phyloP scores from a whole-genome alignment of 1,139 yeast species.

The Petasospora fabianii region DNA sequence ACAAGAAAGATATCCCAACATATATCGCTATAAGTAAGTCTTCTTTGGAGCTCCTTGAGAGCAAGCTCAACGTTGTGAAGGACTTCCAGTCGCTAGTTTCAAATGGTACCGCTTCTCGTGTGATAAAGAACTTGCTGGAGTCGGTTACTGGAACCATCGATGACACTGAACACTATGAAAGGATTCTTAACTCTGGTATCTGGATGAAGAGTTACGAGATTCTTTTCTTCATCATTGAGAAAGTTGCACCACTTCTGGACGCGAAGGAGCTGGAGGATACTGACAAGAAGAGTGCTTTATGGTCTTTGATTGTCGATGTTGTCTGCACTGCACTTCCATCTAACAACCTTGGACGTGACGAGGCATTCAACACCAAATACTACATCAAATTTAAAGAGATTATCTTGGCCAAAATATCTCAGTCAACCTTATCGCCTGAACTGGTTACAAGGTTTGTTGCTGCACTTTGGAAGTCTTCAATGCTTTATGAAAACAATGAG shows the following conservation, averaged over 20 bases:
- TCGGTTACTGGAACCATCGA: conserved; percentile 41
- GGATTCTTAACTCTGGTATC: conserved; percentile 25
- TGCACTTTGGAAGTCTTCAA: conserved; percentile 46
- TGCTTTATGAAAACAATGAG: conserved; percentile 47
- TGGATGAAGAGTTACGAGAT: conserved; percentile 32
- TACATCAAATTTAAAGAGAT: conserved; percentile 41
- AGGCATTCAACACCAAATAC: conserved; percentile 44
- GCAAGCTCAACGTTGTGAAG: conserved; percentile 33
- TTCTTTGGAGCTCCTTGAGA: conserved; percentile 42
- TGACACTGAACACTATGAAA: conserved; percentile 22
- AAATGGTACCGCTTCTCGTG: conserved; percentile 43
- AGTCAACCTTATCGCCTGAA: conserved; percentile 27
- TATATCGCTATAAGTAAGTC: conserved; percentile 60
- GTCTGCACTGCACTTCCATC: conserved; percentile 40
- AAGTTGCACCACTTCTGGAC: conserved; percentile 21
- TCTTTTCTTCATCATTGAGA: conserved; percentile 29
- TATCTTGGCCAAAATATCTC: conserved; percentile 38
- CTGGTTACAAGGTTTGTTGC: conserved; percentile 43
- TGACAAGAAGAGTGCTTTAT: conserved; percentile 33
- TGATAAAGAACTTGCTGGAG: conserved; percentile 38
- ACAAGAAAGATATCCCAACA: conserved; percentile 52
- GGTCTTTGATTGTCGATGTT: conserved; percentile 44
- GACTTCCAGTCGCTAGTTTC: conserved; percentile 38
- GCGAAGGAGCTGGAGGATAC: conserved; percentile 1
- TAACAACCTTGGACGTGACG: conserved; percentile 35